Evolutionary conservation across 169 alveolate species (phyloP).

Genomic region (Babesia ovis): DNA sequence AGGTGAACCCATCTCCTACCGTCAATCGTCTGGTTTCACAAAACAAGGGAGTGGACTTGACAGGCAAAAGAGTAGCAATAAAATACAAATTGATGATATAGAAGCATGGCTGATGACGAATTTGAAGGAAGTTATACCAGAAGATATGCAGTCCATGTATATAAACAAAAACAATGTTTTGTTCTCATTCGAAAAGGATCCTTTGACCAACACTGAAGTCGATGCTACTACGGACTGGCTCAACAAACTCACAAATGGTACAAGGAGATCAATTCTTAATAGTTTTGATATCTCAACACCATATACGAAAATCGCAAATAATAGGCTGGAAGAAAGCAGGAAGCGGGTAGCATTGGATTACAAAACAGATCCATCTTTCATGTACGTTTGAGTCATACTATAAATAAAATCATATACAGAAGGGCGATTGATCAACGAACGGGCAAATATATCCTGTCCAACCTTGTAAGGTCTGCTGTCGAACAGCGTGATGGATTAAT

Average conservation of each 20-base stretch:
- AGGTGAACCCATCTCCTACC: neutral
- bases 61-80: neutral
- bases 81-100: slow-evolving; percentile 23
- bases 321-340: slow-evolving; percentile 40
- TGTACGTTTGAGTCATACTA: slow-evolving; percentile 1
- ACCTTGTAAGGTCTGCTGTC: slow-evolving; percentile 32
- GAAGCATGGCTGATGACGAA: slow-evolving; percentile 48
- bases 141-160: slow-evolving; percentile 59
- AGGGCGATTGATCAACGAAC: slow-evolving; percentile 45
- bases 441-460: slow-evolving; percentile 51
- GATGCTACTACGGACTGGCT: slow-evolving; percentile 5
- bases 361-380: slow-evolving; percentile 59
- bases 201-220: neutral
- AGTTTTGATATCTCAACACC: slow-evolving; percentile 41
- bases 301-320: slow-evolving; percentile 37
- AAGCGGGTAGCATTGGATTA: slow-evolving; percentile 53
- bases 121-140: slow-evolving; percentile 36
- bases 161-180: slow-evolving; percentile 55
- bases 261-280: slow-evolving; percentile 31
- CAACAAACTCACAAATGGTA: slow-evolving; percentile 24
- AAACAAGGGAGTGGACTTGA: neutral
- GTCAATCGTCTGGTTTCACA: neutral
- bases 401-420: neutral
- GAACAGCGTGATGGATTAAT: slow-evolving; percentile 49
- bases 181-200: slow-evolving; percentile 28